phyloP scores from a whole-genome alignment of 805 yeast species.

The Saccharomycopsis sp. region DNA sequence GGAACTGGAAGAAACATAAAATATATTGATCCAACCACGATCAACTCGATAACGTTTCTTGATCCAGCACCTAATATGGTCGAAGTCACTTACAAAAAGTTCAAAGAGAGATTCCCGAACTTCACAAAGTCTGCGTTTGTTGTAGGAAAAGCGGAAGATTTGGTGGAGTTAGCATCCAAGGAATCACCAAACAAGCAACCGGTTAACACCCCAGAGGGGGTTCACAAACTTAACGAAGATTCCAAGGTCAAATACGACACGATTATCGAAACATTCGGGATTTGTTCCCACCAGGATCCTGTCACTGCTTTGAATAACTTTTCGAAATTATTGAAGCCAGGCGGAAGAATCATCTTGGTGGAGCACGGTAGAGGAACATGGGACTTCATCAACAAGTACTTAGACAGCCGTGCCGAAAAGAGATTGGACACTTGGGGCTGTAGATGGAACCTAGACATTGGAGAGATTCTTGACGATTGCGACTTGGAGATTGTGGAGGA shows the following conservation, averaged over 20 bases:
- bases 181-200: slow-evolving; percentile 25
- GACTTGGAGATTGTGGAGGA: slow-evolving; percentile 80
- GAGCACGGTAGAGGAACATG: slow-evolving; percentile 91
- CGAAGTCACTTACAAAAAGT: slow-evolving; percentile 68
- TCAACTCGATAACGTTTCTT: slow-evolving; percentile 73
- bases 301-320: slow-evolving; percentile 73
- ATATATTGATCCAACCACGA: slow-evolving; percentile 51
- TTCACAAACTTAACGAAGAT: slow-evolving; percentile 21
- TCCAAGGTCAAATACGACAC: slow-evolving; percentile 70
- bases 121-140: slow-evolving; percentile 77
- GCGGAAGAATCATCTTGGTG: slow-evolving; percentile 78
- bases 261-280: slow-evolving; percentile 86
- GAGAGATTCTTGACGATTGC: slow-evolving; percentile 74
- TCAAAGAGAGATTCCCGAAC: slow-evolving; percentile 57
- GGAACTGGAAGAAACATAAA: slow-evolving; percentile 94
- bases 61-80: slow-evolving; percentile 87
- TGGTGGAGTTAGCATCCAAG: slow-evolving; percentile 46
- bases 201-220: slow-evolving; percentile 22
- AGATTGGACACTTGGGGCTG: slow-evolving; percentile 94
- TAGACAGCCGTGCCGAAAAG: slow-evolving; percentile 77
- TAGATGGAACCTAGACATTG: slow-evolving; percentile 94
- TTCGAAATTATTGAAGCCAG: slow-evolving; percentile 68
- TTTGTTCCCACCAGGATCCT: slow-evolving; percentile 95
- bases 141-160: slow-evolving; percentile 82
- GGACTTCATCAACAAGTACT: slow-evolving; percentile 66